Percentiles rank a stretch among this genome's conserved stretches.
Evolutionary conservation across 1,139 yeast genomes (phyloP).

Genomic region (Lodderomyces metapsilosis): DNA sequence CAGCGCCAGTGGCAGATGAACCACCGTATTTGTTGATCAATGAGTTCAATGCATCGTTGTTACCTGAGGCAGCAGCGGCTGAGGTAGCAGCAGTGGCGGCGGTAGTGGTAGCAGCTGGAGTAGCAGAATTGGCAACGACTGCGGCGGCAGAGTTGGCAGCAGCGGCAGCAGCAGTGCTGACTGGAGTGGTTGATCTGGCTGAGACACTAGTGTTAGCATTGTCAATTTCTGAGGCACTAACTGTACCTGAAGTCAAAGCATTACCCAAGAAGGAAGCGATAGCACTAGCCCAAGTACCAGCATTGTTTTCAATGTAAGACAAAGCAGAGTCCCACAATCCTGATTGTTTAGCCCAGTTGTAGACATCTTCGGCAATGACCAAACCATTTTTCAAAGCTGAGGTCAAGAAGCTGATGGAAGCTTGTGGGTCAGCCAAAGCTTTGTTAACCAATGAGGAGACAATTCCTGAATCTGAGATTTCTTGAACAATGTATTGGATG

Average conservation of each 20-base stretch:
- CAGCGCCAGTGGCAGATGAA: conserved; percentile 9
- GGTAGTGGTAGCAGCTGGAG: conserved; percentile 9
- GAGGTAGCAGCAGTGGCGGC: conserved; percentile 8
- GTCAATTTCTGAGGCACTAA: conserved; percentile 27
- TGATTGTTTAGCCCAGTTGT: conserved; percentile 38
- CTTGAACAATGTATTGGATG: conserved; percentile 26
- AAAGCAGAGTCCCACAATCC: conserved; percentile 38
- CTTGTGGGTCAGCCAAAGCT: conserved; percentile 38
- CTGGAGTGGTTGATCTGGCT: conserved; percentile 15
- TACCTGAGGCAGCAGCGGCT: conserved; percentile 8
- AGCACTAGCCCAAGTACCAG: conserved; percentile 30
- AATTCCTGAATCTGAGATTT: conserved; percentile 38
- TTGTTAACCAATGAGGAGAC: conserved; percentile 31
- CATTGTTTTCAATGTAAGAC: conserved; percentile 28
- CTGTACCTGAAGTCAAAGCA: conserved; percentile 21
- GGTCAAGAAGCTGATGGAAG: conserved; percentile 33
- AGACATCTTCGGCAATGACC: conserved; percentile 36
- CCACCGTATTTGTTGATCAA: conserved; percentile 13
- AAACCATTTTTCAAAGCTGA: conserved; percentile 35
- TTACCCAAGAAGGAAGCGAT: conserved; percentile 27
- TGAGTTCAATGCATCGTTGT: conserved; percentile 10
- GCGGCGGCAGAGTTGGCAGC: conserved; percentile 8
- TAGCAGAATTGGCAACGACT: conserved; percentile 6
- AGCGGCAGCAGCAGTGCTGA: conserved; percentile 13
- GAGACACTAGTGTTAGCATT: conserved; percentile 21